Percentiles rank a stretch among this genome's conserved stretches.
These are phyloP conservation scores for Lipomyces spencermartinsiae DNA, from an alignment of 805 yeast species.

Conservation along the genomic window DNA sequence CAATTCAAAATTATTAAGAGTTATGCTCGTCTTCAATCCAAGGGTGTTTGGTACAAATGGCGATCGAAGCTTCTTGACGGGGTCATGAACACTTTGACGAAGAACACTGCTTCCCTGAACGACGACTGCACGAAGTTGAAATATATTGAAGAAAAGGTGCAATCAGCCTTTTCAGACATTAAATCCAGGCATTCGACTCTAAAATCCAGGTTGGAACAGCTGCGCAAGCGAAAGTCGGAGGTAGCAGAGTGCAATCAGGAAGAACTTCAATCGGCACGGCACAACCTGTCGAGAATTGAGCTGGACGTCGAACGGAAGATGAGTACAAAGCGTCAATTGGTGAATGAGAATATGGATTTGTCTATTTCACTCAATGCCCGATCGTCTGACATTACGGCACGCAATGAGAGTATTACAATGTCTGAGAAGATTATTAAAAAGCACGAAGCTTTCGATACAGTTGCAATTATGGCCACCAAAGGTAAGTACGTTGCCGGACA, in stretches of 20 bases:
- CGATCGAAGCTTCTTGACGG: slow-evolving; percentile 58
- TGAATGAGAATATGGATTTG: slow-evolving; percentile 15
- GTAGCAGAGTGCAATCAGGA: slow-evolving; percentile 35
- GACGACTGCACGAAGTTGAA: slow-evolving; percentile 35
- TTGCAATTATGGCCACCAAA: slow-evolving; percentile 31
- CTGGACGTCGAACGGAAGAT: slow-evolving; percentile 18
- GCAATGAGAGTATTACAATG: slow-evolving; percentile 31
- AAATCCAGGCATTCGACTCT: slow-evolving; percentile 32
- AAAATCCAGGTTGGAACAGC: slow-evolving; percentile 31
- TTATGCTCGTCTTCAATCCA: slow-evolving; percentile 59
- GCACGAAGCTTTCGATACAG: slow-evolving; percentile 36
- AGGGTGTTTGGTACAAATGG: slow-evolving; percentile 69
- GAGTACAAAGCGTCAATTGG: not conserved
- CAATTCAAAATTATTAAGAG: slow-evolving; percentile 59
- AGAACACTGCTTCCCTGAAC: slow-evolving; percentile 36
- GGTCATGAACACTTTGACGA: slow-evolving; percentile 46
- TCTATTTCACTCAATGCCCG: slow-evolving; percentile 24
- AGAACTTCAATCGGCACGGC: slow-evolving; percentile 30
- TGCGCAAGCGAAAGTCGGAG: slow-evolving; percentile 30
- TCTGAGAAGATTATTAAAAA: slow-evolving; percentile 38
- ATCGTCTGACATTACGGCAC: slow-evolving; percentile 24
- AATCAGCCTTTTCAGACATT: slow-evolving; percentile 27
- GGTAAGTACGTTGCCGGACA: slow-evolving; percentile 9
- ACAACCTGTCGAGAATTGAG: slow-evolving; percentile 29
- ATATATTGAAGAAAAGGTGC: slow-evolving; percentile 22